Base-by-base conservation (phyloP, 306 rosid genomes). In the Calophaca sinica region DNA sequence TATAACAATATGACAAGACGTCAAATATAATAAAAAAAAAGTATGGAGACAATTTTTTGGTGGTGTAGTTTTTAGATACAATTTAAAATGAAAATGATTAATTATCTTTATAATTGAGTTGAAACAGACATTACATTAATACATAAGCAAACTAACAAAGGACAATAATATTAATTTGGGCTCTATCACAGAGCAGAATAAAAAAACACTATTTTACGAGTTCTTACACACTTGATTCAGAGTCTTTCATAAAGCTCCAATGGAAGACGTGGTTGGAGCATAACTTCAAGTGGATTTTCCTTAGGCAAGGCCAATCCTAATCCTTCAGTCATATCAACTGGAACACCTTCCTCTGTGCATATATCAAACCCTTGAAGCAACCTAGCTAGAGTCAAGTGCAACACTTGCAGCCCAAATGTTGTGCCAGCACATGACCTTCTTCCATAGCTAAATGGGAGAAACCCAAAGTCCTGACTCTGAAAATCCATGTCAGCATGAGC, bases 381-480 rank as follows among this genome's bases (percentile, higher is more conserved):
- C 29, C 88, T 36, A 78, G 85, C 88, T 12, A 84, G 5, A 0
- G 85, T 78, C 76, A 84, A 74, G 46, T 79, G 74, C 62, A 81
- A 28, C 7, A 84, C 88, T 42, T 81, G 88, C 1, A 70, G 1
- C 31, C 85, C 88, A 74, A 81, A 81, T 9, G 64, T 64, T 72
- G 80, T 31, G 2, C 76, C 85, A 6, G 83, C 76, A 29, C 88
- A 84, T 2, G 88, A 84, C 58, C 88, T 81, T 74, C 88, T 78
- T 44, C 88, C 88, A 12, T 7, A 33, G 52, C 88, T 78, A 26
- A 84, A 84, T 20, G 88, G 88, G 2, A 84, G 31, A 0, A 39
- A 74, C 49, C 80, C 83, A 4, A 84, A 81, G 7, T 78, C 31
- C 6, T 55, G 59, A 11, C 75, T 71, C 28, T 32, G 38, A 41